These are phyloP conservation scores for Pulveroboletus sp. DNA, from an alignment of 768 basidiomycete genomes.

Conservation along the genomic window DNA sequence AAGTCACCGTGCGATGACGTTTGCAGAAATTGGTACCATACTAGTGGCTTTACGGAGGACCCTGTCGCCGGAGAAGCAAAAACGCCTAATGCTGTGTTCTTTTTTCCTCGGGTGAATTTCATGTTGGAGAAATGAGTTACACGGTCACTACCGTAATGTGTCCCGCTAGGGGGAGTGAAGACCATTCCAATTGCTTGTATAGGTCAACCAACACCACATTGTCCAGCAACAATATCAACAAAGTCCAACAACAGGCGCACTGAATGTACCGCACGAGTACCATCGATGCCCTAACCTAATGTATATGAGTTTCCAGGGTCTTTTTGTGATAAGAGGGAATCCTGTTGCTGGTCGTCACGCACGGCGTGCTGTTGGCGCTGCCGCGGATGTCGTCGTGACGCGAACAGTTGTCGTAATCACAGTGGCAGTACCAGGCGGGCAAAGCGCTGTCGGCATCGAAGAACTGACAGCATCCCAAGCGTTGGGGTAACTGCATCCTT, in stretches of 20 bases:
- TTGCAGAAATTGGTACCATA: not conserved
- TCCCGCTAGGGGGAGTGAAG: not conserved
- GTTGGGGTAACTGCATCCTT: conserved; percentile 63
- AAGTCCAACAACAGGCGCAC: not conserved
- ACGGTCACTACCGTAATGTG: conserved; percentile 5
- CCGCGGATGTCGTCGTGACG: not conserved
- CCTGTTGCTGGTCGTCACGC: conserved; percentile 1
- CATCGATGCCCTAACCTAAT: not conserved
- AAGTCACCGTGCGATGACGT: not conserved
- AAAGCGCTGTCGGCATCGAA: conserved; percentile 44
- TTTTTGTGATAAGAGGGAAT: too few species aligned
- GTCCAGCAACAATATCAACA: not conserved
- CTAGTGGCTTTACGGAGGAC: conserved; percentile 20
- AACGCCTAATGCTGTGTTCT: conserved; percentile 23
- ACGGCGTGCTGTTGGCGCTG: conserved; percentile 4
- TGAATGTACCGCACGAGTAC: not conserved
- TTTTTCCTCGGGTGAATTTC: conserved; percentile 11
- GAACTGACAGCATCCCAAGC: conserved; percentile 57
- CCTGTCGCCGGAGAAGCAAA: conserved; percentile 18
- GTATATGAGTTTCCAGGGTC: not conserved
- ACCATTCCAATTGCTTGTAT: too few species aligned
- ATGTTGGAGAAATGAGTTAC: conserved; percentile 5
- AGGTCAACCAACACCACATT: too few species aligned
- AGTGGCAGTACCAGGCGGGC: conserved; percentile 22
- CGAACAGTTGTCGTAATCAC: too few species aligned